These are phyloP conservation scores for Rossbeevera mucosa DNA, from an alignment of 768 basidiomycete species.

Conservation along the genomic window DNA sequence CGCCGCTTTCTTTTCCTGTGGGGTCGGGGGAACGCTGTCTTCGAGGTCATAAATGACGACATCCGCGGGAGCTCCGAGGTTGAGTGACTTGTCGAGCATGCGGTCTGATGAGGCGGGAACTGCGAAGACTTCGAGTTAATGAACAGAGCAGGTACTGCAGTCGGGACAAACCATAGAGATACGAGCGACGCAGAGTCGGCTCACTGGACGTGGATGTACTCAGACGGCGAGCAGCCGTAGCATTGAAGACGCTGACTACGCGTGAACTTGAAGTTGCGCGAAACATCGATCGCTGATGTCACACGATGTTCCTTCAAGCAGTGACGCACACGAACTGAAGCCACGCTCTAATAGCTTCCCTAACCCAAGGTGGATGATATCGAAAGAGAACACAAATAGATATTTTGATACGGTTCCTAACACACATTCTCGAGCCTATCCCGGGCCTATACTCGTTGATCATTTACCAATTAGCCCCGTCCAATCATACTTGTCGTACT, in stretches of 20 bases:
- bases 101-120: slow-evolving; percentile 78
- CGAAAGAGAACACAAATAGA: too few relatives aligned
- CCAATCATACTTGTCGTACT: slow-evolving; percentile 80
- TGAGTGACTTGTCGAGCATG: slow-evolving; percentile 78
- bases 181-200: slow-evolving; percentile 44
- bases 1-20: slow-evolving; percentile 55
- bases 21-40: slow-evolving; percentile 70
- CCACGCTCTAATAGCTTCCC: too few relatives aligned
- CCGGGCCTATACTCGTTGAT: too few relatives aligned
- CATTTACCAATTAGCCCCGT: slow-evolving; percentile 63
- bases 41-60: slow-evolving; percentile 85
- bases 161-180: slow-evolving; percentile 48
- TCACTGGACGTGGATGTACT: slow-evolving; percentile 18
- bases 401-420: too few relatives aligned
- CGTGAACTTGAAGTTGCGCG: slow-evolving; percentile 2
- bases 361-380: too few relatives aligned
- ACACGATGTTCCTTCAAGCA: too few relatives aligned
- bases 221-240: slow-evolving; percentile 5
- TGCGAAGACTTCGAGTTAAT: slow-evolving; percentile 15
- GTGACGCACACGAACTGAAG: too few relatives aligned
- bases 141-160: background rate
- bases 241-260: background rate
- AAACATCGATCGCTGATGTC: too few relatives aligned
- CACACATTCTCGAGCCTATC: too few relatives aligned
- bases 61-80: slow-evolving; percentile 49